These are phyloP conservation scores for Acanthamoeba royreba DNA, from an alignment of 208 protist genomes.

Conservation along the genomic window DNA sequence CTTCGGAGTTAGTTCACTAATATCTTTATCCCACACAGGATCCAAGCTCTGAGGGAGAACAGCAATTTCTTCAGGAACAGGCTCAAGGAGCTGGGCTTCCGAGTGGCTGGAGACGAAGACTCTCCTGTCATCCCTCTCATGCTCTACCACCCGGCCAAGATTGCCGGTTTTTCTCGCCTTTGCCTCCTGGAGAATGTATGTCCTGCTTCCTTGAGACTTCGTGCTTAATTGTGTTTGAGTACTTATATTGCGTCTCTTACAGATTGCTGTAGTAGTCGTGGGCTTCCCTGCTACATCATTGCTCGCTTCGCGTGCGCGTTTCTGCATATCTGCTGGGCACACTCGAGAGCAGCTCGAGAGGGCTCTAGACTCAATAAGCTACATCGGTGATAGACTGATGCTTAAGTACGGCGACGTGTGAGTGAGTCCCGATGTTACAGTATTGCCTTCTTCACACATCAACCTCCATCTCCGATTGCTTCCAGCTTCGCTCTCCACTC, in stretches of 20 bases:
- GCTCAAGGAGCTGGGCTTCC: slow-evolving; percentile 74
- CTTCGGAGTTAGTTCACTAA: not conserved
- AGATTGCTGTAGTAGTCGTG: slow-evolving; percentile 94
- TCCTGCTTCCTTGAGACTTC: not conserved
- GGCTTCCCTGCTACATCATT: slow-evolving; percentile 96
- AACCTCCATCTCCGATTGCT: too few relatives aligned
- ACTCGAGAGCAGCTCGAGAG: slow-evolving; percentile 91
- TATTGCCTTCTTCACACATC: too few relatives aligned
- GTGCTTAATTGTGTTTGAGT: not conserved
- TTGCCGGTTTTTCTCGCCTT: slow-evolving; percentile 85
- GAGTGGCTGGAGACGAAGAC: slow-evolving; percentile 82
- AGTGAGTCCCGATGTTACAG: too few relatives aligned
- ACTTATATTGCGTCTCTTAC: not conserved
- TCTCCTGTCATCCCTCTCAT: slow-evolving; percentile 95
- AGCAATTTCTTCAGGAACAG: slow-evolving; percentile 71
- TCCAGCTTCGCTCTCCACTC: too few relatives aligned
- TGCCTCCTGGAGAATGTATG: slow-evolving; percentile 76
- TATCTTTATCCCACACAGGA: not conserved
- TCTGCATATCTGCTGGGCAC: slow-evolving; percentile 88
- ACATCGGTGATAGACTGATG: too few relatives aligned
- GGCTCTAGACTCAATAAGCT: too few relatives aligned
- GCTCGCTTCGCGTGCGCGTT: slow-evolving; percentile 85
- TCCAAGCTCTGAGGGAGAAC: slow-evolving; percentile 73
- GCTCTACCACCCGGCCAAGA: slow-evolving; percentile 91
- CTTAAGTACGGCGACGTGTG: too few relatives aligned